Percentiles rank a stretch among this genome's conserved stretches.
Conservation (phyloP, 1,284 basidiomycete species). For the Grifola frondosa region DNA sequence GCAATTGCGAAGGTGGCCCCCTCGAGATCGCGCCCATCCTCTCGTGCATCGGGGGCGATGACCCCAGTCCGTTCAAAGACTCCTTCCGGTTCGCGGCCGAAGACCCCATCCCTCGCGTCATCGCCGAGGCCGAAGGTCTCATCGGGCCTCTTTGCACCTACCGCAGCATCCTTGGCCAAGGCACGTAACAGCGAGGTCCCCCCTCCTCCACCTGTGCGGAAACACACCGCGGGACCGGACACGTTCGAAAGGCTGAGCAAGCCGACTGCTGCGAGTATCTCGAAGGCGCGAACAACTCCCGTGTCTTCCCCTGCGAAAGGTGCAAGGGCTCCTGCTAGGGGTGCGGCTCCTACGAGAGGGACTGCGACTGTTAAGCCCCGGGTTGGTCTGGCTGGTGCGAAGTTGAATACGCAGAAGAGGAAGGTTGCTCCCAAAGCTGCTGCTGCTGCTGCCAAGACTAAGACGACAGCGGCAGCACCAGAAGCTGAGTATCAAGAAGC, state of each 20-base stretch:
- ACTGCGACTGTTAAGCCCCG: slow-evolving; percentile 17
- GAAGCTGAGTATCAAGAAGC: slow-evolving; percentile 16
- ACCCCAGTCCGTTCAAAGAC: slow-evolving; percentile 49
- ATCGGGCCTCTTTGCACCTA: slow-evolving; percentile 68
- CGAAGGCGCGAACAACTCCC: slow-evolving; percentile 40
- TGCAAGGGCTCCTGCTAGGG: slow-evolving; percentile 25
- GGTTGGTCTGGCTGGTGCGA: slow-evolving; percentile 11
- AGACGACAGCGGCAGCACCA: slow-evolving; percentile 20
- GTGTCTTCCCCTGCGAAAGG: slow-evolving; percentile 17
- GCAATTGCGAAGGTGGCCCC: slow-evolving; percentile 18
- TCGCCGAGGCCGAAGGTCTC: slow-evolving; percentile 28
- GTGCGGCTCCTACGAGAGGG: slow-evolving; percentile 25
- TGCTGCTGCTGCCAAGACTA: slow-evolving; percentile 18
- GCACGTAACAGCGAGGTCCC: slow-evolving; percentile 52
- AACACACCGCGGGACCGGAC: slow-evolving; percentile 43
- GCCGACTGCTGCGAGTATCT: slow-evolving; percentile 72
- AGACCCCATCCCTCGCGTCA: slow-evolving; percentile 33
- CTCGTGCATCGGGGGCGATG: slow-evolving; percentile 20
- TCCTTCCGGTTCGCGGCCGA: slow-evolving; percentile 33
- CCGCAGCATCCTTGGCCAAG: slow-evolving; percentile 72
- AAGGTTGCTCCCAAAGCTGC: slow-evolving; percentile 13
- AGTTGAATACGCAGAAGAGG: slow-evolving; percentile 17
- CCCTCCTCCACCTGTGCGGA: slow-evolving; percentile 49
- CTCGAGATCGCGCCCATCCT: slow-evolving; percentile 23
- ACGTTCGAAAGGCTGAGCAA: slow-evolving; percentile 65